Evolutionary conservation across 345 rosid genomes (phyloP), one percentile per base, ranked within the genome.

Genomic region (Isatis tinctoria): DNA sequence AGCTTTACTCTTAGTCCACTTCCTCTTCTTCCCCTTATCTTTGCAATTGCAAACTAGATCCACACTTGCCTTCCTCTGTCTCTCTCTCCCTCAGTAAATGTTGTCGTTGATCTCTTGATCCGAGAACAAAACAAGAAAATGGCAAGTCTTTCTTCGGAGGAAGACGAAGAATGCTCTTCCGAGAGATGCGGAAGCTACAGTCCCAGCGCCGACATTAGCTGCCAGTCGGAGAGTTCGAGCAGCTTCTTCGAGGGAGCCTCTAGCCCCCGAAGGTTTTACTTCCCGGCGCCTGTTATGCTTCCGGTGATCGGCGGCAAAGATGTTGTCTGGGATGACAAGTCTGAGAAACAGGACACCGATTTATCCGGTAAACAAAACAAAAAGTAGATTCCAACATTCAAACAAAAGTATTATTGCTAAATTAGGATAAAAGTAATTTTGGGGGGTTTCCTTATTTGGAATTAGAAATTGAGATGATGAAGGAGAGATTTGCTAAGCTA

Each of bases 401-500:
- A 3, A 8, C 17, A 22, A 47, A 17, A 28, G n/a, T 27, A 13
- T 53, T 53, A 26, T 53, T 53, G 10, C 61, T 32, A 32, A 57
- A 57, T 57, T 57, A 57, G 61, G 39, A 56, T n/a, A 27, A 30
- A 4, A 59, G 64, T 47, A 37, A 49, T 41, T 43, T 33, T 1
- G 67, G 74, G 67, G 74, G 12, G 26, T 35, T 44, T 69, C 43
- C 3, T 45, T 20, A 10, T 7, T 45, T 28, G 41, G 26, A 40
- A 74, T 60, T 60, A 92, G 99, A 92, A 74, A 77, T 86, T 65
- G 99, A 90, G 79, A 83, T 92, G 97, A 96, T 96, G 99, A 96
- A 89, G 76, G 99, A 96, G 83, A 89, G 97, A 82, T 96, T 92
- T 67, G 94, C 98, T 5, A 96, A 96, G 87, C 89, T 96, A 51